These are phyloP conservation scores for Gilbertella persicaria DNA, from an alignment of 371 early-diverging fungal genomes.

Conservation along the genomic window DNA sequence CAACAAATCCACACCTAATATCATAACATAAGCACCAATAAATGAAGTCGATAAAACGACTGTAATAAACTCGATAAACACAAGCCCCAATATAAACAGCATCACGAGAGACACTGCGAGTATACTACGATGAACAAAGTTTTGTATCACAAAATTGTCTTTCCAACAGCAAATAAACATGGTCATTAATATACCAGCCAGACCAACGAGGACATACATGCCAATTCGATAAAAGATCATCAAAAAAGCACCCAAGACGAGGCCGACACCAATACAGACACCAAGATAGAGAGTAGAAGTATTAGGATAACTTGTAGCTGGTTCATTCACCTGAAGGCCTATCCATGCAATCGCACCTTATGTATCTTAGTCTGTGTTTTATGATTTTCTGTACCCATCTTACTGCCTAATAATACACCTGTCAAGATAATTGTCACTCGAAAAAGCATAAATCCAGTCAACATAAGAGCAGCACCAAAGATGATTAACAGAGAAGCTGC, in stretches of 20 bases:
- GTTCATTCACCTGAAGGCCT: conserved; percentile 17
- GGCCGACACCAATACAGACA: conserved; percentile 22
- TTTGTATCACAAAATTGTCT: conserved; percentile 31
- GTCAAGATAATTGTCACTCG: conserved; percentile 22
- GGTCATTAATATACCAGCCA: conserved; percentile 30
- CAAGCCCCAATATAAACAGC: conserved; percentile 2
- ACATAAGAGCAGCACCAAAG: conserved; percentile 21
- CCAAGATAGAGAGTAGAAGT: conserved; percentile 18
- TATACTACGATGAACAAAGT: conserved; percentile 27
- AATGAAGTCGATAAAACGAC: conserved; percentile 30
- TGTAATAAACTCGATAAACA: conserved; percentile 21
- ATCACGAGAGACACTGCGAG: conserved; percentile 14
- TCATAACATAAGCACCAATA: conserved; percentile 31
- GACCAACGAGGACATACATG: conserved; percentile 18
- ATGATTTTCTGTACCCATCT: not conserved
- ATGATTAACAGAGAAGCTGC: conserved; percentile 9
- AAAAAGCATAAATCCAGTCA: conserved; percentile 28
- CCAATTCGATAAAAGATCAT: conserved; percentile 19
- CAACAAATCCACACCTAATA: conserved; percentile 31
- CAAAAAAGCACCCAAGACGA: conserved; percentile 10
- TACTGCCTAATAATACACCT: conserved; percentile 36
- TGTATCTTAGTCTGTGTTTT: not conserved
- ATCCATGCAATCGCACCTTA: conserved; percentile 6
- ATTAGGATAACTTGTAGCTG: conserved; percentile 22
- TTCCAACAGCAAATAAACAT: conserved; percentile 43